A percentile compares a stretch with the other conserved stretches of the same genome.
phyloP scores from a whole-genome alignment of 2,329 filamentous ascomycete genomes.

The Penicillium digitatum region DNA sequence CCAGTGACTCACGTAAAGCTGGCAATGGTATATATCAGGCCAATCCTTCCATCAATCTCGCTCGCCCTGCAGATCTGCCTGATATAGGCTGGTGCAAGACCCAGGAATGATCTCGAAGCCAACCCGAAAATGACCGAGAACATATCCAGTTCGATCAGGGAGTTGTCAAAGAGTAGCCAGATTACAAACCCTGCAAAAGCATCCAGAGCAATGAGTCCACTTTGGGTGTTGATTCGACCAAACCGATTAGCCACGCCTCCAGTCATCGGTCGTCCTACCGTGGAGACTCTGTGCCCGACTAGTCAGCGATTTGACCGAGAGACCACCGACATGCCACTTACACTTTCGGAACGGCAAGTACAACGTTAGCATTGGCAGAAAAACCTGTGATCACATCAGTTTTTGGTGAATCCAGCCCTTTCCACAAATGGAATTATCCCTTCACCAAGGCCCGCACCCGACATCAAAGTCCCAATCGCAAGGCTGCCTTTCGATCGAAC shows the following conservation, averaged over 20 bases:
- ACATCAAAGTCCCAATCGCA: constrained; percentile 42
- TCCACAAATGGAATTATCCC: constrained; percentile 39
- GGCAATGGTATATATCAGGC: constrained; percentile 49
- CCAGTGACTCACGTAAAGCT: constrained; percentile 41
- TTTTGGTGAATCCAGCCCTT: constrained; percentile 28
- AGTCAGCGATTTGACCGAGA: background rate
- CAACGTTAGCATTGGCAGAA: constrained; percentile 28
- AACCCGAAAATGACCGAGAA: constrained; percentile 46
- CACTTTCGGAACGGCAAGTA: constrained; percentile 39
- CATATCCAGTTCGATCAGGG: constrained; percentile 21
- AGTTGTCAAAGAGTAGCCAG: constrained; percentile 45
- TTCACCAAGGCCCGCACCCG: constrained; percentile 39
- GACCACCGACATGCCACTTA: constrained; percentile 6
- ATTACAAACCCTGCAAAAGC: constrained; percentile 42
- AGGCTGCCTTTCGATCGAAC: constrained; percentile 41
- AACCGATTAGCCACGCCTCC: constrained; percentile 45
- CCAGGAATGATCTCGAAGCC: constrained; percentile 48
- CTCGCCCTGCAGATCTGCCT: constrained; percentile 48
- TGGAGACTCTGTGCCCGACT: constrained; percentile 33
- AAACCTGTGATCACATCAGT: constrained; percentile 30
- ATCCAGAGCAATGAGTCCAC: constrained; percentile 35
- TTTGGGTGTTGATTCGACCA: constrained; percentile 46
- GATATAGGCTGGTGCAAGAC: constrained; percentile 45
- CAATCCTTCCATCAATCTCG: constrained; percentile 48
- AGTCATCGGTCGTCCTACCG: constrained; percentile 44